Base-by-base conservation (phyloP, 768 basidiomycete species). In the Auriscalpium vulgare region DNA sequence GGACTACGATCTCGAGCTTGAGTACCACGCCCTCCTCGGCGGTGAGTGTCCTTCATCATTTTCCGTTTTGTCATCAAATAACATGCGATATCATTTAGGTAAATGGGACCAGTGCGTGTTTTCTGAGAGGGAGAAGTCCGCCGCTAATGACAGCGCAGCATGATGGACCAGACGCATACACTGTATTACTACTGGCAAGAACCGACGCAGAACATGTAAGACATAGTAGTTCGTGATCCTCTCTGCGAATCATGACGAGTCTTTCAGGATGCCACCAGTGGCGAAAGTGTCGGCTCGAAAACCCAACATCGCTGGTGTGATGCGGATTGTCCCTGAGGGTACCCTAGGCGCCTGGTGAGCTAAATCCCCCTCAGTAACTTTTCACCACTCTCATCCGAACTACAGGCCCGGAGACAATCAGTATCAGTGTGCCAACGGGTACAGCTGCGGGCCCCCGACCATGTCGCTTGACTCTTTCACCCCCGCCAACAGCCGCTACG, bases 91-190 rank as follows among this genome's bases (percentile, higher is more conserved):
- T 5, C 50, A 34, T 53, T 10, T 47, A 78, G 79, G 80, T 4
- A 83, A 85, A 76, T 85, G 85, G 84, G 74, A 79, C 59, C 82
- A 82, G 79, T 81, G 58, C 61, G 80, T 67, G 29, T 53, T 17
- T 23, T 19, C 17, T 23, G n/a, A 16, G 16, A 36, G 9, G 45
- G 11, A 19, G 11, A 40, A 9, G 13, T 59, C 50, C 10, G 8
- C 21, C 14, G 16, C 50, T 54, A 23, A 51, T 21, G 9, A 5
- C 46, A 43, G 11, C 10, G 19, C 37, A 62, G 57, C 63, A 86
- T 87, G 78, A 84, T 88, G 81, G 82, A 84, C 63, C 84, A 86
- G 64, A 83, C 84, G n/a, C 83, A 81, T 67, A 63, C 82, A 56
- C 78, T 78, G 53, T 86, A 83, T 58, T 80, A 75, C 58, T 85